Evolutionary conservation across 2,329 filamentous ascomycete genomes (phyloP).

Genomic region (Diaporthe sp.): DNA sequence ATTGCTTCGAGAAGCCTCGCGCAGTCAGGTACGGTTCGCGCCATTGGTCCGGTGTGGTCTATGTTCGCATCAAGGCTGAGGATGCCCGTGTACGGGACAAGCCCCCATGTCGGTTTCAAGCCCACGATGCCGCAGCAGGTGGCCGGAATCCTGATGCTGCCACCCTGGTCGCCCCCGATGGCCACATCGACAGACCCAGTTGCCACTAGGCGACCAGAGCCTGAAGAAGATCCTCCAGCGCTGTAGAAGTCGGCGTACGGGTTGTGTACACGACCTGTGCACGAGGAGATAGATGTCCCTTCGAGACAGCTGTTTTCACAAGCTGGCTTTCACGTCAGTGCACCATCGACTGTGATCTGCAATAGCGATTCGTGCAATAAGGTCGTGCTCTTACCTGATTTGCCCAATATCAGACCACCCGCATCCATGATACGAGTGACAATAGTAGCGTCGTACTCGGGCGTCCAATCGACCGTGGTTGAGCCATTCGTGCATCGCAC

Average conservation of each 20-base stretch:
- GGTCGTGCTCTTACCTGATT: constrained; percentile 4
- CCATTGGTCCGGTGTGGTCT: constrained; percentile 60
- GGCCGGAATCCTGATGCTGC: constrained; percentile 49
- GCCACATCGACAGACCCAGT: constrained; percentile 38
- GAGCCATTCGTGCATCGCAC: constrained; percentile 45
- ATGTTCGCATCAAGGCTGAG: constrained; percentile 55
- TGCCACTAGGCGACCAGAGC: constrained; percentile 48
- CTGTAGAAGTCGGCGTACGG: constrained; percentile 44
- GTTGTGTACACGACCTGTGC: constrained; percentile 47
- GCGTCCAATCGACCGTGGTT: constrained; percentile 39
- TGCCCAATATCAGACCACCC: constrained; percentile 45
- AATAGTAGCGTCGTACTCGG: constrained; percentile 42
- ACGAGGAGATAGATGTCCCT: constrained; percentile 46
- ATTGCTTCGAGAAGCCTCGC: constrained; percentile 54
- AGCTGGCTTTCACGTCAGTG: constrained; percentile 39
- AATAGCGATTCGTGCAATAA: too few species aligned
- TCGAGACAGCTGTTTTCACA: constrained; percentile 49
- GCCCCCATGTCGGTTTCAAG: constrained; percentile 54
- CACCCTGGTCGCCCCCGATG: constrained; percentile 46
- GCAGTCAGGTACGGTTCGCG: constrained; percentile 54
- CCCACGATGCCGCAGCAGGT: constrained; percentile 50
- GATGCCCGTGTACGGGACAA: constrained; percentile 59
- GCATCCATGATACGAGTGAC: constrained; percentile 45
- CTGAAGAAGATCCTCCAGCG: constrained; percentile 49
- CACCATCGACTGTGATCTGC: neutral